phyloP scores from a whole-genome alignment of 352 stramenopile species.

The Pythium myriotylum region DNA sequence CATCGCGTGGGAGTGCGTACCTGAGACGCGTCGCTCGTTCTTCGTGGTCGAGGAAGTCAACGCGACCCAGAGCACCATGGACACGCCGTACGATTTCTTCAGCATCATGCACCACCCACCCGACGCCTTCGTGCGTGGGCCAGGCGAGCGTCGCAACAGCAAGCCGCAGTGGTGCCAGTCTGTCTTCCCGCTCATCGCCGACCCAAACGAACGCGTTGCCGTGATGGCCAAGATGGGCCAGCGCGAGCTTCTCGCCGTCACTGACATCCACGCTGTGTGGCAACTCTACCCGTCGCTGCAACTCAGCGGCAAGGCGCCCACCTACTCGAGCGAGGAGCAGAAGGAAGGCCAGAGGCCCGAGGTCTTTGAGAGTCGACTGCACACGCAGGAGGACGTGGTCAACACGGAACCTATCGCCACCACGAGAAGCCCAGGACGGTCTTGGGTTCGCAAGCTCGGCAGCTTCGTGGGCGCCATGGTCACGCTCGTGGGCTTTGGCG shows the following conservation, averaged over 20 bases:
- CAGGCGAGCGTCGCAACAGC: not conserved
- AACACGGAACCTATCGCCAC: not conserved
- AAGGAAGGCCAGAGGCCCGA: conserved; percentile 19
- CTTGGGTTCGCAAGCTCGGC: conserved; percentile 34
- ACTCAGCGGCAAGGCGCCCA: conserved; percentile 31
- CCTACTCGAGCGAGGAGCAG: conserved; percentile 33
- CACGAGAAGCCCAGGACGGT: not conserved
- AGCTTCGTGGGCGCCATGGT: conserved; percentile 72
- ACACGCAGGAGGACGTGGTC: conserved; percentile 51
- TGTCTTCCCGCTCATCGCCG: conserved; percentile 60
- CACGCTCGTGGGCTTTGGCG: conserved; percentile 47
- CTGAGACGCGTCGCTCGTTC: conserved; percentile 59
- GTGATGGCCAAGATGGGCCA: conserved; percentile 77
- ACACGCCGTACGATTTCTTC: conserved; percentile 78
- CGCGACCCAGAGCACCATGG: conserved; percentile 1
- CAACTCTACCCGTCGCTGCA: conserved; percentile 67
- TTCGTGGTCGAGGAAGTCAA: conserved; percentile 63
- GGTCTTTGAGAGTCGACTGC: conserved; percentile 65
- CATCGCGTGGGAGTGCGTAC: conserved; percentile 82
- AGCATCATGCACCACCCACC: conserved; percentile 85
- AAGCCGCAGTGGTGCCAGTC: conserved; percentile 61
- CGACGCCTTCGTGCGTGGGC: conserved; percentile 57
- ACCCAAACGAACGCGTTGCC: conserved; percentile 45
- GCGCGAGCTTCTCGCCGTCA: conserved; percentile 65
- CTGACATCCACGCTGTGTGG: conserved; percentile 80